These are phyloP conservation scores for Didymella lethalis DNA, from an alignment of 2,329 filamentous ascomycete species.

Conservation along the genomic window DNA sequence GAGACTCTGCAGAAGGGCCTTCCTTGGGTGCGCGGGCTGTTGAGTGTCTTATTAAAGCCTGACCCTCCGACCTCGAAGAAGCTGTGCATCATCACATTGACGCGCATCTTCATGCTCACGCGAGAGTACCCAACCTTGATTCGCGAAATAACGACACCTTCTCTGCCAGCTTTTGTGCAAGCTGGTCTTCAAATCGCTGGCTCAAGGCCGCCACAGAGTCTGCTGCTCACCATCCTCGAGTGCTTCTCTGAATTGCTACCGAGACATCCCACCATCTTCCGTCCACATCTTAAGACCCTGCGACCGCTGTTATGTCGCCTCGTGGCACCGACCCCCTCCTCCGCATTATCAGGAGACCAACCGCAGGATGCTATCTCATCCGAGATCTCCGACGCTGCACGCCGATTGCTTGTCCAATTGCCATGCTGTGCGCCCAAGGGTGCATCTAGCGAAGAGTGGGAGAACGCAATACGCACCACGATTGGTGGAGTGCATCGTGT, in stretches of 20 bases:
- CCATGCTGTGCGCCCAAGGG: conserved; percentile 85
- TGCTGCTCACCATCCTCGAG: conserved; percentile 74
- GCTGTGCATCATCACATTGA: conserved; percentile 77
- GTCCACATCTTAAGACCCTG: conserved; percentile 76
- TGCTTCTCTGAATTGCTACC: conserved; percentile 76
- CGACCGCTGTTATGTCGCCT: conserved; percentile 66
- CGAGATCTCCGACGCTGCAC: conserved; percentile 65
- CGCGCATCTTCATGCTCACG: conserved; percentile 83
- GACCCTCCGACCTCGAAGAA: conserved; percentile 79
- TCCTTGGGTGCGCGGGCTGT: conserved; percentile 78
- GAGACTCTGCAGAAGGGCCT: conserved; percentile 77
- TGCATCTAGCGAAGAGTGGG: conserved; percentile 79
- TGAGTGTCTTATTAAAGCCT: conserved; percentile 80
- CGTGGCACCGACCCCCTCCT: conserved; percentile 69
- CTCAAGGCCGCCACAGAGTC: conserved; percentile 36
- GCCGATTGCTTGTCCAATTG: conserved; percentile 72
- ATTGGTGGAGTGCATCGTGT: conserved; percentile 73
- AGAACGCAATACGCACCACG: conserved; percentile 67
- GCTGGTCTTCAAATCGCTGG: conserved; percentile 70
- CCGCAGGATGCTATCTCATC: conserved; percentile 54
- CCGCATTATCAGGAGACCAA: conserved; percentile 32
- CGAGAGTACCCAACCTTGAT: conserved; percentile 83
- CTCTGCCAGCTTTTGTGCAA: conserved; percentile 75
- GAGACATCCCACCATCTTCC: conserved; percentile 83
- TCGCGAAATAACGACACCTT: conserved; percentile 87